Evolutionary conservation across 2,329 filamentous ascomycete species (phyloP), one percentile per base, ranked within the genome.

Genomic region (Botrytis porri): DNA sequence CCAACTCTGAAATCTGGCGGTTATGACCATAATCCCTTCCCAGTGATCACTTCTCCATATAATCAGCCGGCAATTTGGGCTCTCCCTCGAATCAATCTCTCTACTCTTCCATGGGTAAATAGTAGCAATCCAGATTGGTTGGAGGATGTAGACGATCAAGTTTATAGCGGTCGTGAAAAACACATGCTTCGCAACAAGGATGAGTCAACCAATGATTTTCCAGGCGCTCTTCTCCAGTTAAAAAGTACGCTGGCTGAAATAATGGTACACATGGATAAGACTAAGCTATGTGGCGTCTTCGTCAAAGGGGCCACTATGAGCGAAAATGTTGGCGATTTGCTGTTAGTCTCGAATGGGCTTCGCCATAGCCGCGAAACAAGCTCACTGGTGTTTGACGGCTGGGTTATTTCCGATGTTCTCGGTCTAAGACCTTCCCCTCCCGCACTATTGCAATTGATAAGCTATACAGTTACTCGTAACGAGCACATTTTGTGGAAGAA

Each of bases 21-120:
- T 20, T 72, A 72, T 29, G 70, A 72, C 9, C n/a, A 16, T 12
- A 61, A 61, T 60, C 51, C 51, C 16, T 69, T 69, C 16, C 29
- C 66, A 25, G 16, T 69, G 8, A 43, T 43, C 22, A 61, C 51
- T 1, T 45, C 37, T 25, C 20, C 6, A 61, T 12, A 8, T 16
- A 54, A 61, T 3, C 39, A 61, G 12, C 66, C 29, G 16, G 51
- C n/a, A 1, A n/a, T 45, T 16, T 45, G 51, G 66, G 35, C 54
- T 18, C 66, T 43, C 3, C 35, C 66, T 9, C 48, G 48, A 20
- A 43, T 69, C 16, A 35, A 60, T n/a, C 29, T 69, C 25, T 59
- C 51, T 29, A n/a, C 22, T 32, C 37, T 60, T 14, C 51, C n/a
- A 4, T 59, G 22, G 7, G 51, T 57, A 29, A 43, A 1, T 10